Percentiles rank a stretch among this genome's conserved stretches.
Conservation (phyloP, 1,284 basidiomycete genomes). For the Phellinidium pouzarii region DNA sequence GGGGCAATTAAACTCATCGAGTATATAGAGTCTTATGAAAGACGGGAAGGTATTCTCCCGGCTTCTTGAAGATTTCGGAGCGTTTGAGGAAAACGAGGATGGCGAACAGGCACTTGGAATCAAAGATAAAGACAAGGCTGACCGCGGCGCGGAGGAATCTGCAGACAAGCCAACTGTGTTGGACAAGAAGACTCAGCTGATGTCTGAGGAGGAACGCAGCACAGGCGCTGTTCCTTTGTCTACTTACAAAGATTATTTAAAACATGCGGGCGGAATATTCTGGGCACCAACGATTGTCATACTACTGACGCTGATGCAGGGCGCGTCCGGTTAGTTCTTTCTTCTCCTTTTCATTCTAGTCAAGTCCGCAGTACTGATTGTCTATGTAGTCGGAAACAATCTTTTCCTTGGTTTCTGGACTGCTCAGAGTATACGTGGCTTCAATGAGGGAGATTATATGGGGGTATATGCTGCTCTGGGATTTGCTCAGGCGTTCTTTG, state of each 20-base stretch:
- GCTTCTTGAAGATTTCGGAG: constrained; percentile 59
- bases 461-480: constrained; percentile 63
- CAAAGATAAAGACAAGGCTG: constrained; percentile 26
- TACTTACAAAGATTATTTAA: constrained; percentile 50
- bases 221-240: constrained; percentile 44
- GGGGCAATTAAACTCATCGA: not conserved
- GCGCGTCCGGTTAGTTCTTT: constrained; percentile 23
- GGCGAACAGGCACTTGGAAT: constrained; percentile 21
- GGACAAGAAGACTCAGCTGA: constrained; percentile 31
- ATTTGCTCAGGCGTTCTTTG: constrained; percentile 47
- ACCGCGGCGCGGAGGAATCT: constrained; percentile 21
- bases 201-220: constrained; percentile 50
- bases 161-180: constrained; percentile 25
- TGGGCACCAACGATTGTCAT: constrained; percentile 21
- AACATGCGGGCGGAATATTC: constrained; percentile 26
- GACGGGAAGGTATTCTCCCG: constrained; percentile 47
- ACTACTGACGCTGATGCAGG: constrained; percentile 21
- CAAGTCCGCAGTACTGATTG: not conserved
- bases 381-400: constrained; percentile 30
- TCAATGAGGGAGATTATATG: constrained; percentile 57
- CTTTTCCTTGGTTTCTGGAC: constrained; percentile 39
- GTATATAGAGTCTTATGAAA: constrained; percentile 42
- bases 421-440: constrained; percentile 34
- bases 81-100: constrained; percentile 30
- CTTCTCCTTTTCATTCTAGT: not conserved